Conservation (phyloP, 257 asterid genomes). For the Solanum arcanum region DNA sequence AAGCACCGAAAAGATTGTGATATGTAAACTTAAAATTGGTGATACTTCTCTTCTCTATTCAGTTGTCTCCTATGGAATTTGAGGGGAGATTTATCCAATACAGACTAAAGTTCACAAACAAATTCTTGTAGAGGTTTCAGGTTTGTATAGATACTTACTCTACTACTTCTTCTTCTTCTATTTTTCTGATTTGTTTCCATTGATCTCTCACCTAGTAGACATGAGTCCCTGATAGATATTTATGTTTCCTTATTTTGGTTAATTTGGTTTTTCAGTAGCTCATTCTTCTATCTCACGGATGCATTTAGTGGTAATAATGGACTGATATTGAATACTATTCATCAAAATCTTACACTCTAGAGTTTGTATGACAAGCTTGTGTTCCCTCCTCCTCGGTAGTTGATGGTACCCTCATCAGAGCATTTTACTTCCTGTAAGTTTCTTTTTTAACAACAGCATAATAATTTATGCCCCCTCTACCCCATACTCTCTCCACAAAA, state of each 20-base stretch:
- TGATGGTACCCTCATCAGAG: slow-evolving; percentile 11
- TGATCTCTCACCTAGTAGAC: not conserved
- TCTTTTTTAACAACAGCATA: not conserved
- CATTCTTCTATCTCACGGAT: not conserved
- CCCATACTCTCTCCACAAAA: not conserved
- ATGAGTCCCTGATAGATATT: not conserved
- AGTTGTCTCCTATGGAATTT: not conserved
- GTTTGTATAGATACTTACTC: not conserved
- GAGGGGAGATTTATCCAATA: not conserved
- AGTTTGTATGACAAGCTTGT: slow-evolving; percentile 54
- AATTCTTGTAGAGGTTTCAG: not conserved
- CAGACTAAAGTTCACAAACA: not conserved
- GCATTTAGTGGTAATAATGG: slow-evolving; percentile 1
- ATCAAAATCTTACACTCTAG: slow-evolving; percentile 11
- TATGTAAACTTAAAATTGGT: slow-evolving; percentile 14
- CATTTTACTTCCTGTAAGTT: slow-evolving; percentile 25
- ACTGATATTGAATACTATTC: slow-evolving; percentile 4
- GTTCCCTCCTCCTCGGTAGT: slow-evolving; percentile 22
- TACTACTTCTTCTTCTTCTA: not conserved
- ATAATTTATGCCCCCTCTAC: not conserved
- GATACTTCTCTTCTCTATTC: slow-evolving; percentile 4
- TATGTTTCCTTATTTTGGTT: not conserved
- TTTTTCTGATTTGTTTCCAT: not conserved
- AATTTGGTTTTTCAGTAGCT: slow-evolving; percentile 1
- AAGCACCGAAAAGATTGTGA: slow-evolving; percentile 23